Base-by-base conservation (phyloP, 352 stramenopile species). In the Pythium sp. region DNA sequence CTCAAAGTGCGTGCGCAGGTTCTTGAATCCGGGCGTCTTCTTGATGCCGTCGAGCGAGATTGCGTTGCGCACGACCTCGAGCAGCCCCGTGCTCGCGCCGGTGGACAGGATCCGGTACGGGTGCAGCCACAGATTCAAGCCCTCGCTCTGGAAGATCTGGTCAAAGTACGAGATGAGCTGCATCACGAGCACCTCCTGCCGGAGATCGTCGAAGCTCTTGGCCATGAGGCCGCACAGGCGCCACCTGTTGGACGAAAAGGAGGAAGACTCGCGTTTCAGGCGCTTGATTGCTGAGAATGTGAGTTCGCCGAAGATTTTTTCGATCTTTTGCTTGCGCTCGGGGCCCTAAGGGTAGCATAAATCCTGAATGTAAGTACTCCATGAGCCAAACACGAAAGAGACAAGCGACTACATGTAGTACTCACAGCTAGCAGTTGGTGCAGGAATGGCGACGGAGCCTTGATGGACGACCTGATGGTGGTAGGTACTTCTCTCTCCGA, bases 111-210 rank as follows among this genome's bases (percentile, higher is more conserved):
- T 99, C 14, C 94, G 81, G 75, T 99, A 99, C 20, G 96, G 94
- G 53, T 95, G 85, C 18, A 99, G 75, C 71, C 93, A 98, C 30
- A 99, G 74, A 36, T 91, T 84, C 18, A 99, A 71, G 26, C 90
- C 79, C 28, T 97, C 93, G 62, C 89, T 85, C 61, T 89, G 72
- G 70, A 99, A 99, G 68, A 98, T 97, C 51, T 98, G 87, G 54
- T 97, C 79, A 61, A 98, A 98, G 64, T 98, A 91, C 58, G 92
- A 88, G 60, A 99, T 99, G 22, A 99, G 81, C 74, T 99, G 96
- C 90, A 99, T 98, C 5, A 98, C 93, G 69, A 99, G 96, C 47
- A 98, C 93, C 80, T 99, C 97, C 73, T 99, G 98, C 5, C 97
- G 82, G 58, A 99, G 75, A 69, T 99, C 97, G 78, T 99, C 98